phyloP scores from a whole-genome alignment of 1,284 basidiomycete genomes.

The Blastosporella zonata region DNA sequence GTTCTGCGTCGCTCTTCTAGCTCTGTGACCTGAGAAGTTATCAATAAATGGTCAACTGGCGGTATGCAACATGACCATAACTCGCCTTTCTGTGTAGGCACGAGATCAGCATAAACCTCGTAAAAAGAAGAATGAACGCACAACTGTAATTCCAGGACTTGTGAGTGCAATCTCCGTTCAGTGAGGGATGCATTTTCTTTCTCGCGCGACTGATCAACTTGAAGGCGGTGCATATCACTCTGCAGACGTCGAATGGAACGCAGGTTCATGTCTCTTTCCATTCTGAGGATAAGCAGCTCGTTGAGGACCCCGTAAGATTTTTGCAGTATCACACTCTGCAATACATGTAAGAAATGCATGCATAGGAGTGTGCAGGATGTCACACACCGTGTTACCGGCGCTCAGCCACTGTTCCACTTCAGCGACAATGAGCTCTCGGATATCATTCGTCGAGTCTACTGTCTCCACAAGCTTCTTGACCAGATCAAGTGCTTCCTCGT shows the following conservation, averaged over 20 bases:
- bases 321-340: conserved; percentile 5
- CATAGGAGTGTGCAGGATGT: not conserved
- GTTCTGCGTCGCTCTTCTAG: conserved; percentile 3
- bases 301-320: conserved; percentile 9
- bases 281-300: conserved; percentile 8
- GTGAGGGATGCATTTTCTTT: conserved; percentile 5
- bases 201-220: conserved; percentile 3
- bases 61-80: not conserved
- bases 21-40: not conserved
- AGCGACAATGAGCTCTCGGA: conserved; percentile 33
- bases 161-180: conserved; percentile 6
- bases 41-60: not conserved
- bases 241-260: conserved; percentile 11
- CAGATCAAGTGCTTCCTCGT: conserved; percentile 34
- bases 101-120: not conserved
- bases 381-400: conserved; percentile 9
- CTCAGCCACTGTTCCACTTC: conserved; percentile 44
- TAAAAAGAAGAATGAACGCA: conserved; percentile 1
- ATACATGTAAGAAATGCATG: not conserved
- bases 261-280: conserved; percentile 5
- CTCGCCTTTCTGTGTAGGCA: conserved; percentile 9
- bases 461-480: conserved; percentile 45
- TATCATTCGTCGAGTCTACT: conserved; percentile 36
- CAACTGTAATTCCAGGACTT: conserved; percentile 6
- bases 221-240: conserved; percentile 5